These are phyloP conservation scores for Aspergillus nanangensis DNA, from an alignment of 495 filamentous ascomycete species.

Conservation along the genomic window DNA sequence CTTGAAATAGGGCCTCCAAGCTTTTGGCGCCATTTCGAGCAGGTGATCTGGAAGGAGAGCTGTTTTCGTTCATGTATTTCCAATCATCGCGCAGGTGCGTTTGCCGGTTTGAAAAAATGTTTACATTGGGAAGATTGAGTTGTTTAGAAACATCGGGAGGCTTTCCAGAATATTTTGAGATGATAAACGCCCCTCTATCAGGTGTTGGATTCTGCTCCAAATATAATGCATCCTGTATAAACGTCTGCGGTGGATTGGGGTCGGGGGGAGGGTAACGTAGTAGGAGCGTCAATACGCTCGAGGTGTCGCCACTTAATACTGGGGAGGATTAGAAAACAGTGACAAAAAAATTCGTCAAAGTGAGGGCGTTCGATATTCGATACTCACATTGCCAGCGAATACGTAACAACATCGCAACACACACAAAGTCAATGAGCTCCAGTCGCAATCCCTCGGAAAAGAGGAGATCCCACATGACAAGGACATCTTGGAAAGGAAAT, in stretches of 20 bases:
- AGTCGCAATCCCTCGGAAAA: slow-evolving; percentile 85
- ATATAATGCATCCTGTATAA: slow-evolving; percentile 86
- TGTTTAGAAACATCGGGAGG: slow-evolving; percentile 41
- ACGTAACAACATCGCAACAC: slow-evolving; percentile 88
- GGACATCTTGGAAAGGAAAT: slow-evolving; percentile 80
- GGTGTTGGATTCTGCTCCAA: slow-evolving; percentile 70
- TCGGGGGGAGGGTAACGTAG: slow-evolving; percentile 69
- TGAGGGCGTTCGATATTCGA: too few relatives aligned
- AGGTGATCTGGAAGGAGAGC: slow-evolving; percentile 43
- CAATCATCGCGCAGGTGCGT: slow-evolving; percentile 31
- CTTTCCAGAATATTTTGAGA: slow-evolving; percentile 77
- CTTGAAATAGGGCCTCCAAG: slow-evolving; percentile 76
- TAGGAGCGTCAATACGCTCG: slow-evolving; percentile 71
- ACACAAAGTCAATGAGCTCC: slow-evolving; percentile 80
- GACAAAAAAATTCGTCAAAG: background rate
- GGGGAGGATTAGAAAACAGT: slow-evolving; percentile 16
- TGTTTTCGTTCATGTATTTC: slow-evolving; percentile 25
- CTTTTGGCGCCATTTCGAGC: slow-evolving; percentile 55
- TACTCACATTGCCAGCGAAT: slow-evolving; percentile 84
- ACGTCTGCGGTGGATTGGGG: slow-evolving; percentile 64
- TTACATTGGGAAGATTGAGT: slow-evolving; percentile 26
- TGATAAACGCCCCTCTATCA: slow-evolving; percentile 67
- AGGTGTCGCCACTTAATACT: slow-evolving; percentile 87
- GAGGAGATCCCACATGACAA: slow-evolving; percentile 84
- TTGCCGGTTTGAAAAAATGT: slow-evolving; percentile 18